Evolutionary conservation across 352 stramenopile species (phyloP), one percentile per base, ranked within the genome.

Genomic region (Pythium folliculosum): DNA sequence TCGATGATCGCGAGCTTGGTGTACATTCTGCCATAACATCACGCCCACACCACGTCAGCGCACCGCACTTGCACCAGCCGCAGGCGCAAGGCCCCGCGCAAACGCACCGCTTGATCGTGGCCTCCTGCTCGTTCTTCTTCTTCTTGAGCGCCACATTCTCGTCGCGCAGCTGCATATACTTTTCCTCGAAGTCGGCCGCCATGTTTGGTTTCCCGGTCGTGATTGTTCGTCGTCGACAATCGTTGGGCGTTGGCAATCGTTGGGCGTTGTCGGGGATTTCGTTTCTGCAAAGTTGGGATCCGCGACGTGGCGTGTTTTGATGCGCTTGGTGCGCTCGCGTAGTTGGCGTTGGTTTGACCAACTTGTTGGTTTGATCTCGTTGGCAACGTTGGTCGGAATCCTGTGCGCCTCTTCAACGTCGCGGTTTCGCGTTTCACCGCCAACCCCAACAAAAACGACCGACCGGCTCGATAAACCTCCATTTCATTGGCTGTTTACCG

Each of bases 81-180:
- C 10, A 13, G 13, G 21, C 21, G 21, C 32, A 3, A 58, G 4
- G 0, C 12, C 6, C 25, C 21, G 19, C 9, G 14, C 14, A 27
- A 3, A 10, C 67, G 27, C 64, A 93, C 85, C 84, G 68, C 74
- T 95, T 97, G 73, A 96, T 97, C 40, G 86, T 94, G 27, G 78
- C 81, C 60, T 97, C 88, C 75, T 97, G 89, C 68, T 97, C 88
- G 83, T 97, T 96, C 70, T 95, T 96, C 77, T 95, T 95, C 70
- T 87, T 88, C 81, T 95, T 96, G 45, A 97, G 84, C 73, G 75
- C 70, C 49, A 75, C 82, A 72, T 96, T 94, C 77, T 95, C 87
- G 44, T 97, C 88, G 27, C 89, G 82, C 64, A 96, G 74, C 52
- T 78, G 65, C 71, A 95, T 58, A 71, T 92, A 96, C 71, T 90